phyloP scores from a whole-genome alignment of 305 asterid genomes.

The Fraxinus paxiana region DNA sequence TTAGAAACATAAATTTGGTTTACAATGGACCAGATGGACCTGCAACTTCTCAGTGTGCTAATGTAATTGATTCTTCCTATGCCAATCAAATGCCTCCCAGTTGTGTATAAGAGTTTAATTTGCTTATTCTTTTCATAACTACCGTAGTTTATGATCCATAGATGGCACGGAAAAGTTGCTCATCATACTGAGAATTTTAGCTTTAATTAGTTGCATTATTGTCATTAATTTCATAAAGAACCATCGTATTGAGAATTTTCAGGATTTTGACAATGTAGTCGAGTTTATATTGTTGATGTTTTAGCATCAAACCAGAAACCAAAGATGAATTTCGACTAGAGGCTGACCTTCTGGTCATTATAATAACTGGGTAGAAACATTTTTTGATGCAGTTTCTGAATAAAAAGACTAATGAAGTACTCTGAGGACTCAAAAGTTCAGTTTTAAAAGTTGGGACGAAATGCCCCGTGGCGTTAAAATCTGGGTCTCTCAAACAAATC shows the following conservation, averaged over 20 bases:
- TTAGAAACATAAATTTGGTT: conserved; percentile 42
- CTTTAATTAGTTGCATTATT: neutral
- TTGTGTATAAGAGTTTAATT: conserved; percentile 31
- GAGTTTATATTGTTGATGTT: neutral
- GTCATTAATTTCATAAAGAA: no score
- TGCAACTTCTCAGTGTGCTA: conserved; percentile 39
- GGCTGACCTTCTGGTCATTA: neutral
- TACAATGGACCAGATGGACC: conserved; percentile 38
- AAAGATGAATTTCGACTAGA: neutral
- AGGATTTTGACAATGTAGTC: neutral
- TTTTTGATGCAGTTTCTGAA: no score
- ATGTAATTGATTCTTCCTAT: conserved; percentile 43
- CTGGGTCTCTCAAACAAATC: neutral
- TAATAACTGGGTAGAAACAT: no score
- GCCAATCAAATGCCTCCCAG: conserved; percentile 44
- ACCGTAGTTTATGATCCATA: neutral
- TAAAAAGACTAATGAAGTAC: neutral
- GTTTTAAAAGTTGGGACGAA: neutral
- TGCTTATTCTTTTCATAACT: neutral
- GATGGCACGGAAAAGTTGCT: neutral
- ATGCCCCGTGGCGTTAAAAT: neutral
- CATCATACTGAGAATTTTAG: neutral
- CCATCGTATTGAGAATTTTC: neutral
- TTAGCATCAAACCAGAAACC: neutral
- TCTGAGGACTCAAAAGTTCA: neutral